Evolutionary conservation across 768 basidiomycete genomes (phyloP), one percentile per base, ranked within the genome.

Genomic region (Kwoniella bestiolae): DNA sequence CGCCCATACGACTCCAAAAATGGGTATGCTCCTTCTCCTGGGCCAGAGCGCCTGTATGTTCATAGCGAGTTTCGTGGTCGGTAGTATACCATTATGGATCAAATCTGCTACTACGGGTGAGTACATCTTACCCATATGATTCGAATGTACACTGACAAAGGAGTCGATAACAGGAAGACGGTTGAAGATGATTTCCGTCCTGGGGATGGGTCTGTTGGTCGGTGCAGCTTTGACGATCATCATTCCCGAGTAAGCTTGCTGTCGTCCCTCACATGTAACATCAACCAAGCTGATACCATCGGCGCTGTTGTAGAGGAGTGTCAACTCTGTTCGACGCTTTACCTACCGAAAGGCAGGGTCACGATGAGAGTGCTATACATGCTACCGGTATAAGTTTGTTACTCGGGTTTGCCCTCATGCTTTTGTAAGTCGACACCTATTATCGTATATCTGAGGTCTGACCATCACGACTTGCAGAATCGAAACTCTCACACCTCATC

Each of bases 141-240:
- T 68, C 32, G 56, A n/a, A 5, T 34, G 29, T 12, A 26, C 2
- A 26, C 52, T 55, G 52, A 55, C 32, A 32, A 55, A 34, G 32
- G 52, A 55, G 50, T 55, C 31, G 32, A 7, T 18, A 49, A 49
- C 61, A 69, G 73, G 83, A 85, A 83, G 82, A 70, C 78, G 50
- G 67, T 83, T 82, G 80, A 83, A 80, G 82, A 85, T 69, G 82
- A 77, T 89, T 32, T 85, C 85, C 7, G 85, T 86, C 46, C 77
- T 92, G 16, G 90, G 91, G 11, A 90, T 90, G 49, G 94, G 94
- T 11, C 83, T 97, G 11, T 84, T 98, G 18, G 85, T 96, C 14
- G 94, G 94, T 3, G 90, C 94, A 2, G 92, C 92, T 0, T 82
- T 97, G 68, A 91, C 91, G 12, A 87, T 98, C 26, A 92, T 97